Evolutionary conservation across 2,329 filamentous ascomycete species (phyloP), one percentile per base, ranked within the genome.

Genomic region (Diaporthe sp.): DNA sequence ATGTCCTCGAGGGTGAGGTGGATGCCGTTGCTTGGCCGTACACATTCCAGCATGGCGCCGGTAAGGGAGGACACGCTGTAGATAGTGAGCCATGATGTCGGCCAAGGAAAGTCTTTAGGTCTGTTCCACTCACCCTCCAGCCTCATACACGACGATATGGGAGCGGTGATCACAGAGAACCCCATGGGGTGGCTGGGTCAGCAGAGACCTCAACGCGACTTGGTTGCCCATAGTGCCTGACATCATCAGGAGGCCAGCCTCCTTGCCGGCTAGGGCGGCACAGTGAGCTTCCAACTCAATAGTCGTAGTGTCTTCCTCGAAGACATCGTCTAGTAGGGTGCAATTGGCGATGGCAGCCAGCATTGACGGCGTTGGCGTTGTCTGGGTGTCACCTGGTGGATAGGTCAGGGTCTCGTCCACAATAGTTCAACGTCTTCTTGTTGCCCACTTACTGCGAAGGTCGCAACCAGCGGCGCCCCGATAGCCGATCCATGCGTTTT

Each of bases 181-280:
- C 10, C 90, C 90, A 82, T 98, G 92, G 0, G 96, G 96, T 19
- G 96, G 95, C 76, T 94, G 93, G 0, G 88, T 89, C 19, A 98
- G 88, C 75, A 97, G 93, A 1, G 94, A 89, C 53, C 96, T 92
- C 57, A 98, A 88, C 0, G 94, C 93, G 25, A 98, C 87, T 83
- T 98, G 95, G 85, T 98, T 98, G 55, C 95, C 95, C 95, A 98
- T 98, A 6, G 96, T 98, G 4, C 96, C 96, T 0, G 94, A 97
- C 75, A 97, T 88, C 73, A 98, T 94, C 72, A 98, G 92, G 6
- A 98, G 87, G 0, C 91, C 94, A 10, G 91, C 92, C 80, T 95
- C 93, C 79, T 97, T 95, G 79, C 91, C 91, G 0, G 94, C 91
- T 4, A 97, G 88, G 44, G 89, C 82, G 25, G 95, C 94, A 59